phyloP scores from a whole-genome alignment of 371 early-diverging fungal genomes.

The Syncephalastrum sp. region DNA sequence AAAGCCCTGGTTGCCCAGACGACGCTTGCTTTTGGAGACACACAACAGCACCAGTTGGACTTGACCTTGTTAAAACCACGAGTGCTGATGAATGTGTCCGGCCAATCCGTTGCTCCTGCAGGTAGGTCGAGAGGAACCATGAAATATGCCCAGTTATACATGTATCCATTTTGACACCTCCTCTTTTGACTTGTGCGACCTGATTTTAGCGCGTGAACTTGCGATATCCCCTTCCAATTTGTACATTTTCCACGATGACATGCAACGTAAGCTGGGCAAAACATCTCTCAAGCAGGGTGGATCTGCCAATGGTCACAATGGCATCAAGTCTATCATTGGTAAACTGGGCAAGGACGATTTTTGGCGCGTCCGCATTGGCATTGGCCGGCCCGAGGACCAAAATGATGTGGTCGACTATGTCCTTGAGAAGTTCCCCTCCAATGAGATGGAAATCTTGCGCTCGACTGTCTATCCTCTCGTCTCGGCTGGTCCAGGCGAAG shows the following conservation, averaged over 20 bases:
- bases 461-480: slow-evolving; percentile 30
- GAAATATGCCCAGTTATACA: too few relatives aligned
- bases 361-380: slow-evolving; percentile 62
- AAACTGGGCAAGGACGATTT: slow-evolving; percentile 54
- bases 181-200: background rate
- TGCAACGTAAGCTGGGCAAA: slow-evolving; percentile 68
- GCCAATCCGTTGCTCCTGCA: slow-evolving; percentile 66
- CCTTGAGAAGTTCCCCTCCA: slow-evolving; percentile 47
- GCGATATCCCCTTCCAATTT: slow-evolving; percentile 37
- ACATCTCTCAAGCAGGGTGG: slow-evolving; percentile 63
- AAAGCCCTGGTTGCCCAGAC: slow-evolving; percentile 46
- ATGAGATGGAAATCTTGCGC: slow-evolving; percentile 48
- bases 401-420: slow-evolving; percentile 61
- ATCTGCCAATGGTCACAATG: slow-evolving; percentile 73
- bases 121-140: slow-evolving; percentile 33
- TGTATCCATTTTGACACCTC: background rate
- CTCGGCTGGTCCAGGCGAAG: slow-evolving; percentile 14
- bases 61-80: slow-evolving; percentile 64
- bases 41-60: slow-evolving; percentile 28
- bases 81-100: slow-evolving; percentile 72
- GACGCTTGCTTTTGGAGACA: slow-evolving; percentile 18
- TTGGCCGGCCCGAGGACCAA: slow-evolving; percentile 61
- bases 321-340: slow-evolving; percentile 67
- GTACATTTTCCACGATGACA: slow-evolving; percentile 77
- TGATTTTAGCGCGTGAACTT: slow-evolving; percentile 36